Evolutionary conservation across 2,329 filamentous ascomycete genomes (phyloP).

Genomic region (Moelleriella libera): DNA sequence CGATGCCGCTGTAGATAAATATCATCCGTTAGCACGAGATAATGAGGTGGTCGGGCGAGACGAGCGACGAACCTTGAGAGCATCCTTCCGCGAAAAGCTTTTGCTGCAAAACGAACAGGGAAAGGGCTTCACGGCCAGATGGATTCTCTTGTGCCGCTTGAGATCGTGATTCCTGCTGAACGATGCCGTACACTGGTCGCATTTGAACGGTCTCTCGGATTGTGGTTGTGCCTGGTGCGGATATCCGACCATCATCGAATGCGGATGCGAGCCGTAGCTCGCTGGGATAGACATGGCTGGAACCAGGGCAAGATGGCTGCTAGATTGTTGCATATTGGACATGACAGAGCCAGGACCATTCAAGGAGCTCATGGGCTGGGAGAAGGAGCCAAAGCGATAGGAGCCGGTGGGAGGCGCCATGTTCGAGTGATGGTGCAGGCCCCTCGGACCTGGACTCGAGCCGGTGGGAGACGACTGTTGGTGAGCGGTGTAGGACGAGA

Average conservation of each 20-base stretch:
- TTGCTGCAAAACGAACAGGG: slow-evolving; percentile 87
- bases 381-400: slow-evolving; percentile 29
- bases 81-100: slow-evolving; percentile 93
- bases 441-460: slow-evolving; percentile 21
- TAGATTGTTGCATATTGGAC: slow-evolving; percentile 65
- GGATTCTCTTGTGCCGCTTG: slow-evolving; percentile 91
- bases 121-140: slow-evolving; percentile 89
- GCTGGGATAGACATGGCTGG: slow-evolving; percentile 38
- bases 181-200: slow-evolving; percentile 79
- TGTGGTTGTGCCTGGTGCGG: slow-evolving; percentile 33
- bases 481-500: slow-evolving; percentile 25
- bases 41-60: neutral
- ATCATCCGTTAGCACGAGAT: neutral
- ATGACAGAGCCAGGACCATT: slow-evolving; percentile 46
- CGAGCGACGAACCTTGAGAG: slow-evolving; percentile 62
- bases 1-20: slow-evolving; percentile 36
- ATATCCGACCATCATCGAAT: too few species aligned
- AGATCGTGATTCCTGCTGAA: slow-evolving; percentile 96
- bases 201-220: slow-evolving; percentile 85
- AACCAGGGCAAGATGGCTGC: slow-evolving; percentile 57
- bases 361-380: slow-evolving; percentile 45
- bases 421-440: slow-evolving; percentile 18
- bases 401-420: slow-evolving; percentile 33
- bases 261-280: slow-evolving; percentile 44
- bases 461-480: slow-evolving; percentile 33